A percentile compares a stretch with the other conserved stretches of the same genome.
Conservation (phyloP, 2,329 filamentous ascomycete species). For the Fonsecaea nubica region DNA sequence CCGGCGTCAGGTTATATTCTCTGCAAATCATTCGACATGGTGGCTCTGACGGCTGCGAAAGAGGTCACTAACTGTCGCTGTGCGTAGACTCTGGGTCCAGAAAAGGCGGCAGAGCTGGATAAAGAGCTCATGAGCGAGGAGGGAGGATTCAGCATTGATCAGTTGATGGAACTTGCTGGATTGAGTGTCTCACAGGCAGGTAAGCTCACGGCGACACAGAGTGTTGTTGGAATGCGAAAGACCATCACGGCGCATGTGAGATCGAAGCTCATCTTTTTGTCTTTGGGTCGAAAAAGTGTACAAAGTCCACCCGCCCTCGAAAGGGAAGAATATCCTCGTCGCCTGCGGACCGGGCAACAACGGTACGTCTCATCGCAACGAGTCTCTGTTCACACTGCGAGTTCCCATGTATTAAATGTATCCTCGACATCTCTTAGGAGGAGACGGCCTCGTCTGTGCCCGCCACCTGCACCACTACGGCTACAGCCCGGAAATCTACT, state of each 20-base stretch:
- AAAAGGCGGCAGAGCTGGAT: conserved; percentile 86
- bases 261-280: background rate
- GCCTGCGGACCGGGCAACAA: conserved; percentile 87
- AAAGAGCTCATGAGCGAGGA: conserved; percentile 89
- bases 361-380: conserved; percentile 44
- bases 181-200: conserved; percentile 90
- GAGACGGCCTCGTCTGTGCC: conserved; percentile 92
- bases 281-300: conserved; percentile 67
- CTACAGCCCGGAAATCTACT: conserved; percentile 87
- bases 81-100: conserved; percentile 77
- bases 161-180: conserved; percentile 95
- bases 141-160: conserved; percentile 88
- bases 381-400: background rate
- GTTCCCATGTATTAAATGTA: background rate
- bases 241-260: background rate
- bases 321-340: conserved; percentile 76
- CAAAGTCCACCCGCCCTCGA: conserved; percentile 75
- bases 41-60: background rate
- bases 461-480: conserved; percentile 91
- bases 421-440: conserved; percentile 62
- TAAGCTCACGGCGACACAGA: conserved; percentile 47
- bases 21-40: background rate
- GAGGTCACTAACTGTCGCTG: background rate
- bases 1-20: background rate
- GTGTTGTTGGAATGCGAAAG: background rate